These are phyloP conservation scores for Alternaria panax DNA, from an alignment of 2,329 filamentous ascomycete species.

Conservation along the genomic window DNA sequence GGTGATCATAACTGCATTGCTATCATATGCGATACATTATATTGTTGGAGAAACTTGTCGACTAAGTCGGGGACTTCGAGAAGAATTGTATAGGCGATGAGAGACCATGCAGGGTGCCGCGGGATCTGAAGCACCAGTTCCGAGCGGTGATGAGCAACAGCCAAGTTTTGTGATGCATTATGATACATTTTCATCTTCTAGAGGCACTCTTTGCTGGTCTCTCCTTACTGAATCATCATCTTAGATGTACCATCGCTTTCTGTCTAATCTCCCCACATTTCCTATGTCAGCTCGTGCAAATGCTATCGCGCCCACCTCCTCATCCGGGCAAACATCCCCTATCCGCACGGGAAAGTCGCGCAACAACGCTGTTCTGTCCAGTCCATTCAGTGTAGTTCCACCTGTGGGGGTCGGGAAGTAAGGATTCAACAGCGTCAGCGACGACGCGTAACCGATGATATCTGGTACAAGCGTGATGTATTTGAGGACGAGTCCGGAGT, in stretches of 20 bases:
- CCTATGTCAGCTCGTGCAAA: slow-evolving; percentile 32
- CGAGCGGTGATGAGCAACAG: neutral
- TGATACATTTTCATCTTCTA: neutral
- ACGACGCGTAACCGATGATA: slow-evolving; percentile 32
- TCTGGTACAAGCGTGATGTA: slow-evolving; percentile 38
- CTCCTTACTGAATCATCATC: too few species aligned
- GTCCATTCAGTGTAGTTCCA: slow-evolving; percentile 5
- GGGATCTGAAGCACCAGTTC: neutral
- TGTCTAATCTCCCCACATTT: slow-evolving; percentile 24
- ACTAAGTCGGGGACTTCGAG: neutral
- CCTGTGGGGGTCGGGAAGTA: slow-evolving; percentile 9
- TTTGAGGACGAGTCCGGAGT: slow-evolving; percentile 35
- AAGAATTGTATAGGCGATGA: neutral
- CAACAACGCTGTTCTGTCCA: slow-evolving; percentile 34
- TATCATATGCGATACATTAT: slow-evolving; percentile 1
- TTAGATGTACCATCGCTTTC: slow-evolving; percentile 36
- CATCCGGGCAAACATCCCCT: slow-evolving; percentile 39
- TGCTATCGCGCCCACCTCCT: slow-evolving; percentile 38
- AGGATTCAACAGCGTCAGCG: slow-evolving; percentile 19
- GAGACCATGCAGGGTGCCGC: neutral
- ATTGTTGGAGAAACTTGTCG: neutral
- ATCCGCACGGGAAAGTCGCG: slow-evolving; percentile 35
- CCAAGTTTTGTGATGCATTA: neutral
- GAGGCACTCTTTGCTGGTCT: rapidly evolving
- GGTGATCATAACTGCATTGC: neutral